Evolutionary conservation across 352 stramenopile genomes (phyloP), one percentile per base, ranked within the genome.

Genomic region (Thalassiosira hispida): DNA sequence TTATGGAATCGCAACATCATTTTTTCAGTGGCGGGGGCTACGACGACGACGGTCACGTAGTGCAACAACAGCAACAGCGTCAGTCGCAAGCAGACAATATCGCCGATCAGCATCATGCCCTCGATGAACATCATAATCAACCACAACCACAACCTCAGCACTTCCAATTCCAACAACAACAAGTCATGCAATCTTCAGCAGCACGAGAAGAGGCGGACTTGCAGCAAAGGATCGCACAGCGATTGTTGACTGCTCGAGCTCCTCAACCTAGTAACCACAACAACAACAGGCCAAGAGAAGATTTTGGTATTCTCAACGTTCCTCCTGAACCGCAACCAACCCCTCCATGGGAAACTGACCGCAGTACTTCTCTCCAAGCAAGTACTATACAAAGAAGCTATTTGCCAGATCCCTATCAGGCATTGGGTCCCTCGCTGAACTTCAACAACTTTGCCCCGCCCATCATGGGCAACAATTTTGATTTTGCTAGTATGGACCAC

Each of bases 221-320:
- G 0, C 35, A 53, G 31, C 59, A 67, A 29, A 42, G 18, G 16
- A 67, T 67, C 46, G 59, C 59, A 27, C 22, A 67, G 23, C 20
- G 42, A 29, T 27, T 67, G 59, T 40, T 63, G 0, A 63, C 55
- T 31, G 16, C 27, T 22, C 20, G 12, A 47, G 29, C 11, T 31
- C 16, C 51, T 40, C 2, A 16, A 20, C 1, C 18, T 14, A 27
- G 25, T 22, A 67, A 33, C 22, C 25, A 40, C 29, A 20, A 66
- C 2, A 23, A 53, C n/a, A 51, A 52, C 52, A 20, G 2, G 14
- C 25, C 1, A 55, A 11, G 40, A 12, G 11, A 49, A 4, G 11
- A n/a, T 18, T 4, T 22, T 16, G 40, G 16, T 49, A 49, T 25
- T 25, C n/a, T 3, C 8, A 38, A 9, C 31, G 8, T 53, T 53